Base-by-base conservation (phyloP, 1,284 basidiomycete genomes). In the Ceratobasidium sp. region DNA sequence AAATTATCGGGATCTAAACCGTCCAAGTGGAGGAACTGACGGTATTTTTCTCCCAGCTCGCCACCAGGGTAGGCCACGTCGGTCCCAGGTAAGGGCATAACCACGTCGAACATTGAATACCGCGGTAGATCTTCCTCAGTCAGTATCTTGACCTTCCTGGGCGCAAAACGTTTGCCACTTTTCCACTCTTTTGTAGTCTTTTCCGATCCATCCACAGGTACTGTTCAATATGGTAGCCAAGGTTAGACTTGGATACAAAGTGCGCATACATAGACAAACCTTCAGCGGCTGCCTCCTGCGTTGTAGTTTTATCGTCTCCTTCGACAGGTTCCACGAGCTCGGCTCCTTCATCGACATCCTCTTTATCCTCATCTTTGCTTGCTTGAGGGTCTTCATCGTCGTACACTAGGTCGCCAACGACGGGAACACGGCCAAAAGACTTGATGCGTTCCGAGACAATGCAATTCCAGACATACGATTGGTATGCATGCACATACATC, bases 401-500 rank as follows among this genome's bases (percentile, higher is more conserved):
- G 76, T 90, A 92, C 7, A 98, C 93, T 15, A 98, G 86, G 81
- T 99, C 98, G 0, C 98, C 98, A 9, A 89, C 89, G 33, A 97
- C 87, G 0, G 95, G 90, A 75, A 88, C 88, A 15, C 91, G 90
- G 0, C 97, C 96, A 80, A 93, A 91, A 56, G 86, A 85, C 77
- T 89, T 90, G 79, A 99, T 91, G 17, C 98, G 91, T 82, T 97
- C 95, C 15, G 96, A 98, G 27, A 96, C 94, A 73, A 98, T 91
- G 56, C 94, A 89, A 83, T 99, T 99, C 98, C 97, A 99, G 36
- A 99, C 91, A 80, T 99, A 99, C 19, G 95, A 97, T 82, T 99
- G 98, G 82, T 99, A 99, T 47, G 97, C 97, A 83, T 99, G 98
- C 60, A 99, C 91, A 81, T 99, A 99, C 95, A 99, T 99, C 77